Base-by-base conservation (phyloP, 805 yeast species). In the Metschnikowia bowlesiae region DNA sequence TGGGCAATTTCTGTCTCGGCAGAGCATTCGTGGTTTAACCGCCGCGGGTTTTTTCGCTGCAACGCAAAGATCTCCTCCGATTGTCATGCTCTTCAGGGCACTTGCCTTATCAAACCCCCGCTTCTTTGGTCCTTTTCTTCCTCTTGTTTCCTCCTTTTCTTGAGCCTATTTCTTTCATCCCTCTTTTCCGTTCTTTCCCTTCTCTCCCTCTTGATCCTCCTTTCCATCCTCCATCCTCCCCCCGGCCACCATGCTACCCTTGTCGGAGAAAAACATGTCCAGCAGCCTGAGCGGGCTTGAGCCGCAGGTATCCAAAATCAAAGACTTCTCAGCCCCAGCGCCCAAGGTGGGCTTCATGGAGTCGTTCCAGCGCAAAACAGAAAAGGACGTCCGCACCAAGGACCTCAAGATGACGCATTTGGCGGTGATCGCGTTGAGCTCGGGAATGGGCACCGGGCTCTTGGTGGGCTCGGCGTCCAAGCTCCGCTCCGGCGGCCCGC, bases 401-500 rank as follows among this genome's bases (percentile, higher is more conserved):
- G 55, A 55, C 46, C 50, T 57, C 54, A 53, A 52, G 31, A 57
- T 57, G 60, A 52, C 54, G 16, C 71, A 76, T 48, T 62, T 69
- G 57, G 62, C 62, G 10, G 57, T 64, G 40, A 67, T 69, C 62
- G 69, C 73, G 10, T 62, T 69, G 48, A 65, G 65, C 39, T 64
- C 69, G 33, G 76, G 76, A 53, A 60, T 56, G 43, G 77, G 77
- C 47, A 72, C 77, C 34, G 77, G 77, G 47, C 63, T 72, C 36
- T 62, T 71, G 54, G 77, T 72, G 26, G 77, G 76, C 33, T 61
- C 71, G 28, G 77, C 65, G n/a, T 48, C 60, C 39, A 64, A 64
- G 46, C 56, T 64, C 53, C 48, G 60, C 7, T 44, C 50, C 18
- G 67, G 66, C 2, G 68, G 68, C 2, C 68, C 68, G 1, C 54